Base-by-base conservation (phyloP, 495 filamentous ascomycete genomes). In the Terfezia claveryi region DNA sequence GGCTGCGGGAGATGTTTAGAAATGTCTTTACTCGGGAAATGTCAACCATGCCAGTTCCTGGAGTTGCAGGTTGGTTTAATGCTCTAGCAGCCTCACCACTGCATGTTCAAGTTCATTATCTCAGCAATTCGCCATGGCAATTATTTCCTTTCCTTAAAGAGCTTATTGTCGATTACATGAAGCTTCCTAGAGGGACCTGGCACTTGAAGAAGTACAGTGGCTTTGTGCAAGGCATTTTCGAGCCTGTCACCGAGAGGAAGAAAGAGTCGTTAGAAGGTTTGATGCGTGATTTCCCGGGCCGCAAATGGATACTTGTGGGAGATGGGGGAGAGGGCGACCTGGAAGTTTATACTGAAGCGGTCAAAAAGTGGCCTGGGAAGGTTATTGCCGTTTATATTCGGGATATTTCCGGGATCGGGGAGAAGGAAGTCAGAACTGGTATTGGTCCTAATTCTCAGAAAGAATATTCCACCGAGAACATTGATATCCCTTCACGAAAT, bases 241-340 rank as follows among this genome's bases (percentile, higher is more conserved):
- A 99, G 68, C 92, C 91, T 17, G 91, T 93, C 2, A 86, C 89
- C 0, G 91, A 96, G 68, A 72, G 88, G 49, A 99, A 99, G 70
- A 89, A 85, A 65, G 78, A 79, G 0, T 82, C 82, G 0, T 70
- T 99, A 1, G 87, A 94, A 58, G 81, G 76, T 58, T 82, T 99
- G 37, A 69, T 95, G 58, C 71, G 75, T 17, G 91, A 99, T 62
- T 99, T 96, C 63, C 91, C 91, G 0, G 74, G 87, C 51, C 73
- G 92, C 49, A 82, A 79, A 58, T 99, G 95, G 66, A 76, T 99
- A 9, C 74, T 99, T 0, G 81, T 94, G 37, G 91, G 91, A 4
- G 91, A 98, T 61, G 94, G 87, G 61, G 91, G 91, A 20, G 91
- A 98, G 67, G 89, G 88, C 5, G 91, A 98, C 68, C 73, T 98